Percentiles rank a stretch among this genome's conserved stretches.
Evolutionary conservation across 768 basidiomycete genomes (phyloP).

Genomic region (Macrolepiota fuliginosa): DNA sequence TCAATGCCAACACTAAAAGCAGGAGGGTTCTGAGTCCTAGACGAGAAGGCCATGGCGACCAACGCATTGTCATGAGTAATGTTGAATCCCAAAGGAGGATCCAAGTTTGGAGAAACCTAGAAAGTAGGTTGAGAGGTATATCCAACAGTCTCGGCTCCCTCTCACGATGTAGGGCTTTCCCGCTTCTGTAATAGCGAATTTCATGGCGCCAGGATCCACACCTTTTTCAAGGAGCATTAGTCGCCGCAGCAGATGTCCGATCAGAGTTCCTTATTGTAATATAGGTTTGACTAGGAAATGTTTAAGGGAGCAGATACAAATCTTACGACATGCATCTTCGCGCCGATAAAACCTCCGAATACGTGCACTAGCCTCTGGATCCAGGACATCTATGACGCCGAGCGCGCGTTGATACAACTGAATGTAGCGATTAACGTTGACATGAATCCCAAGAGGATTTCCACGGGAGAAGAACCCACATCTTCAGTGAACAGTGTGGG

Average conservation of each 20-base stretch:
- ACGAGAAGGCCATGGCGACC: slow-evolving; percentile 65
- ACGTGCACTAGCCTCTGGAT: slow-evolving; percentile 50
- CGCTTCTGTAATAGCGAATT: slow-evolving; percentile 53
- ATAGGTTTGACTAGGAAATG: slow-evolving; percentile 4
- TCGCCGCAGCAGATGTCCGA: slow-evolving; percentile 75
- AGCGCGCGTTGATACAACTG: slow-evolving; percentile 68
- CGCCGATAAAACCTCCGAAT: slow-evolving; percentile 68
- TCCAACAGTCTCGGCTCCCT: not conserved
- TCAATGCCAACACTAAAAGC: slow-evolving; percentile 74
- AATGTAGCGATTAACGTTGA: slow-evolving; percentile 10
- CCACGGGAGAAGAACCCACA: slow-evolving; percentile 25
- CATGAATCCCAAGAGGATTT: slow-evolving; percentile 10
- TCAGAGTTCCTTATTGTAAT: slow-evolving; percentile 56
- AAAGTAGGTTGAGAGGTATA: not conserved
- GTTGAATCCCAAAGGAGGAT: slow-evolving; percentile 72
- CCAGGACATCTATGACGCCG: slow-evolving; percentile 38
- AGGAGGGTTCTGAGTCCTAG: slow-evolving; percentile 38
- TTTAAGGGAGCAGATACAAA: slow-evolving; percentile 6
- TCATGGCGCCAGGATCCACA: slow-evolving; percentile 41
- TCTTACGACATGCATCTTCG: slow-evolving; percentile 74
- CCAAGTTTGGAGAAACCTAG: slow-evolving; percentile 42
- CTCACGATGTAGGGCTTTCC: slow-evolving; percentile 74
- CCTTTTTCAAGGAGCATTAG: slow-evolving; percentile 60
- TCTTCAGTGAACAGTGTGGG: slow-evolving; percentile 38
- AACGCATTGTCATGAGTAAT: slow-evolving; percentile 78